phyloP scores from a whole-genome alignment of 2,329 filamentous ascomycete species.

The Aspergillus cejpii region DNA sequence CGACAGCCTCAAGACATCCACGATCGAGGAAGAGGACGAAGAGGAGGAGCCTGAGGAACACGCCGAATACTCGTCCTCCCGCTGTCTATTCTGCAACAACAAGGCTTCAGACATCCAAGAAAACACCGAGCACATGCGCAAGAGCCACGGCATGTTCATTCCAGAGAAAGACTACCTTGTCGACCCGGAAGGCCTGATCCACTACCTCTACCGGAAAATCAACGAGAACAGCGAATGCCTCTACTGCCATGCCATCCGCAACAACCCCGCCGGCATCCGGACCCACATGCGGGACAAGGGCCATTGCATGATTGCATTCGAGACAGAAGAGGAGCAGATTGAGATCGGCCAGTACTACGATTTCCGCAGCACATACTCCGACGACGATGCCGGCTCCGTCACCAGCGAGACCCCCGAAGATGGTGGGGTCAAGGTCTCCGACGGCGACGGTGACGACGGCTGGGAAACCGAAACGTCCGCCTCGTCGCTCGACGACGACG shows the following conservation, averaged over 20 bases:
- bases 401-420: slow-evolving; percentile 30
- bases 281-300: slow-evolving; percentile 97
- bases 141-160: slow-evolving; percentile 90
- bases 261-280: slow-evolving; percentile 71
- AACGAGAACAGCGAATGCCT: slow-evolving; percentile 76
- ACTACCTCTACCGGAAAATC: slow-evolving; percentile 72
- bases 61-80: slow-evolving; percentile 44
- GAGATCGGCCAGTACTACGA: slow-evolving; percentile 97
- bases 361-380: slow-evolving; percentile 91
- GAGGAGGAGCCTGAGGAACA: slow-evolving; percentile 44
- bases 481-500: slow-evolving; percentile 81
- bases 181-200: slow-evolving; percentile 72
- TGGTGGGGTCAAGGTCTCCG: slow-evolving; percentile 59
- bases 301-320: slow-evolving; percentile 94
- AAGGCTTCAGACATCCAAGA: slow-evolving; percentile 67
- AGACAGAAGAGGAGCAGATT: slow-evolving; percentile 79
- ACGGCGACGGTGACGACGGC: slow-evolving; percentile 60
- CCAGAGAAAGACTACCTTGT: slow-evolving; percentile 80
- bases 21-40: slow-evolving; percentile 48
- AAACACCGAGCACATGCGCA: slow-evolving; percentile 83
- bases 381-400: slow-evolving; percentile 57
- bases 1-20: slow-evolving; percentile 65
- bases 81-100: slow-evolving; percentile 89
- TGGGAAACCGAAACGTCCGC: slow-evolving; percentile 93
- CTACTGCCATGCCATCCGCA: slow-evolving; percentile 76